Evolutionary conservation across 1,139 yeast species (phyloP), one percentile per base, ranked within the genome.

Genomic region (Candida anutae): DNA sequence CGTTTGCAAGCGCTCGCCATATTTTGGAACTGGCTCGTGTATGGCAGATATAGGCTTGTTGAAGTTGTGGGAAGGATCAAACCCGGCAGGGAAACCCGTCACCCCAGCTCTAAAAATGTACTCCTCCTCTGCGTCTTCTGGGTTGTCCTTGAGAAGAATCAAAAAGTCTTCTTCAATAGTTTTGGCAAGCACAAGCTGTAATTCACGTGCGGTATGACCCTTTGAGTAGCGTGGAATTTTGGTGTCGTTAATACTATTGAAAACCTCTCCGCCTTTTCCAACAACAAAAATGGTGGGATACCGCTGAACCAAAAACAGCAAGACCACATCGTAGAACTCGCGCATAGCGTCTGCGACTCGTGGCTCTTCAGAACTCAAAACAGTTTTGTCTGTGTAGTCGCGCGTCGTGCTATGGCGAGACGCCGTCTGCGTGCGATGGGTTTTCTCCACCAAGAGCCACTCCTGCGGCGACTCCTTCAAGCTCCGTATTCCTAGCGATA

Each of bases 11-110:
- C 63, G 43, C 4, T 44, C 33, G 22, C 42, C 32, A 34, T 64
- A 64, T 33, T 62, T 65, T 5, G 70, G 71, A 1, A 63, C 70
- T 2, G 66, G 67, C 4, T 35, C 43, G 32, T 64, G 71, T 27
- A 63, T 61, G 27, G 38, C 43, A 2, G 68, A 62, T 3, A 64
- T 48, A 3, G 65, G 62, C 37, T 55, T 42, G 37, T 60, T 48
- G 34, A 48, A 52, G 25, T 48, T 44, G 3, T 37, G 39, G 6
- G 55, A 45, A 4, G 70, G 69, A 35, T 61, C 68, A 37, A 63
- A 62, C 2, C 69, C 69, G 4, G 63, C 57, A 3, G 69, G 67
- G 25, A 59, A 61, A 5, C 67, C 68, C 9, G 57, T 58, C 8
- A 60, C 43, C 9, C 53, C 39, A 2, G 64, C 62, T 23, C 63